phyloP scores from a whole-genome alignment of 2,329 filamentous ascomycete genomes.

The Botrytis galanthina region DNA sequence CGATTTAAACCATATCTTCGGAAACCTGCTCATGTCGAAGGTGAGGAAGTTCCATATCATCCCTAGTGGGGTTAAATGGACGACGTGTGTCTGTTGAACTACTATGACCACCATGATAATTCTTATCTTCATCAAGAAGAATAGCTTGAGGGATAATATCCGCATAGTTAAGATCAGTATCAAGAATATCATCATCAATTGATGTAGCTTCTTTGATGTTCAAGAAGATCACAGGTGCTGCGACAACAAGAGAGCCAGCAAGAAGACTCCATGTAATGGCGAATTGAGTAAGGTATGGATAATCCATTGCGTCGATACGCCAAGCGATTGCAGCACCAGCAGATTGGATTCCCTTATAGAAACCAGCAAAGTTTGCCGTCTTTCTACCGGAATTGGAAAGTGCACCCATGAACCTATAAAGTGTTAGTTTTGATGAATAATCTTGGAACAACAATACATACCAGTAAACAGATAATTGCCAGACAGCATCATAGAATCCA shows the following conservation, averaged over 20 bases:
- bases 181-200: constrained; percentile 76
- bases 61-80: background rate
- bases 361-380: constrained; percentile 83
- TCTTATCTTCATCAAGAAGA: background rate
- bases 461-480: constrained; percentile 90
- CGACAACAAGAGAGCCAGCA: constrained; percentile 68
- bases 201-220: constrained; percentile 76
- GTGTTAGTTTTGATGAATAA: constrained; percentile 16
- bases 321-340: constrained; percentile 73
- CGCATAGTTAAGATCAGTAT: constrained; percentile 76
- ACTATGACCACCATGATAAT: background rate
- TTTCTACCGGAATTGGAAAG: constrained; percentile 87
- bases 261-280: constrained; percentile 73
- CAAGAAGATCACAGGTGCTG: constrained; percentile 71
- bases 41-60: constrained; percentile 12
- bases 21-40: background rate
- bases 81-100: background rate
- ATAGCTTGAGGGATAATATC: constrained; percentile 52
- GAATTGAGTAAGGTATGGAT: constrained; percentile 69
- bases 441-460: constrained; percentile 54
- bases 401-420: constrained; percentile 77
- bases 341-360: constrained; percentile 84
- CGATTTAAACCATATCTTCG: background rate
- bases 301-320: constrained; percentile 61
- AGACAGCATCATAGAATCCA: constrained; percentile 81